Base-by-base conservation (phyloP, 352 stramenopile species). In the Sclerospora graminicola region DNA sequence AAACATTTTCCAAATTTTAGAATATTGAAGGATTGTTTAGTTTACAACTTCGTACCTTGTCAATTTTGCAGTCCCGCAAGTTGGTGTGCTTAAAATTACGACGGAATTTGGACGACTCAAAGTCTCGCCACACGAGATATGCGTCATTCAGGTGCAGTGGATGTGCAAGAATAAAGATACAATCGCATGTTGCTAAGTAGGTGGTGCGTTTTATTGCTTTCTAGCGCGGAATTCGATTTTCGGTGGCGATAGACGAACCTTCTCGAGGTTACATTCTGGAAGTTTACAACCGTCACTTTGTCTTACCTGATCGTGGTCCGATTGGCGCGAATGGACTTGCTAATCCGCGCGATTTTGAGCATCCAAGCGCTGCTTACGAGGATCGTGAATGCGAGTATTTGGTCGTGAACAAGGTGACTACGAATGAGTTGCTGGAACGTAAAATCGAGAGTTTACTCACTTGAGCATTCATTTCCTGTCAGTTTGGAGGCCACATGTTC, bases 271-370 rank as follows among this genome's bases (percentile, higher is more conserved):
- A 98, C 60, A 83, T 98, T 24, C 64, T 97, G 13, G 95, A 98
- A 61, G 83, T 98, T 32, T 98, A 87, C 63, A 89, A 96, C 50
- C 90, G 89, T 24, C 91, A 98, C 64, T 98, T 98, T 61, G 43
- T 83, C 20, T 67, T 98, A 5, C 95, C 95, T 0, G 90, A 97
- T 57, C 63, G 98, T 5, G 95, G 95, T 8, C 92, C 93, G 0
- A 97, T 98, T 53, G 95, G 95, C 41, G 84, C 90, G 6, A 98
- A 98, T 64, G 94, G 95, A 7, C 70, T 98, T 10, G 95, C 93
- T 2, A 98, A 98, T 70, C 85, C 90, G 9, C 68, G 91, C 15
- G 95, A 98, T 59, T 98, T 98, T 66, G 71, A 95, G 32, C 71
- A 89, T 57, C 95, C 95, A 0, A 77, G 78, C 6, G 94, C 94